Base-by-base conservation (phyloP, 306 rosid genomes). In the Prunus mongolica region DNA sequence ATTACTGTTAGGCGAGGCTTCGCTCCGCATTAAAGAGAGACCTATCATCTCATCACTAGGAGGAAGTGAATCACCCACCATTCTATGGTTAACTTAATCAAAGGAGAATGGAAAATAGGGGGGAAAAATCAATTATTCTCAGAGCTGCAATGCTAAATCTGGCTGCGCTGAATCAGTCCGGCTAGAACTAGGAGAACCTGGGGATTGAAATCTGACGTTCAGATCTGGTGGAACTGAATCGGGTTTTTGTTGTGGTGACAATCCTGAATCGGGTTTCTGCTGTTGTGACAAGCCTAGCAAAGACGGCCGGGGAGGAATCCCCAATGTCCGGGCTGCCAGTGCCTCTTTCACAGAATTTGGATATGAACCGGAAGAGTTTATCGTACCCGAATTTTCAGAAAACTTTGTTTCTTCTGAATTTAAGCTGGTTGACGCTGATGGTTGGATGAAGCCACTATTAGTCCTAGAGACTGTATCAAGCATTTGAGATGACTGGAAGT, bases 61-160 rank as follows among this genome's bases (percentile, higher is more conserved):
- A 80, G 84, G 82, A 54, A 75, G 57, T 30, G 62, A 73, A 83
- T 83, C 81, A 72, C 84, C 85, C 81, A 81, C 86, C 81, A 63
- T 74, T 87, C 85, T 84, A 77, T 79, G 82, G 86, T 86, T 83
- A 87, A 79, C 77, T 83, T 45, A 81, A 82, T 74, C 69, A 82
- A 76, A 72, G 67, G 69, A 82, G 24, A 62, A 22, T 28, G 19
- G 58, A 38, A 54, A 64, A 62, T 51, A 38, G 20, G 49, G 45
- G 70, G 8, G 4, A 52, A 6, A 51, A 47, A 79, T 77, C 67
- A 65, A 72, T 75, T 71, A 54, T 80, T 86, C 84, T 89, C 89
- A 87, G 15, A 89, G 86, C 83, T 89, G 93, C 83, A 89, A 83
- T 67, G 82, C 89, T 81, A 87, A 85, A 80, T 87, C 91, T 68